A percentile compares a stretch with the other conserved stretches of the same genome.
These are phyloP conservation scores for Nicotiana undulata DNA, from an alignment of 257 asterid genomes.

Conservation along the genomic window DNA sequence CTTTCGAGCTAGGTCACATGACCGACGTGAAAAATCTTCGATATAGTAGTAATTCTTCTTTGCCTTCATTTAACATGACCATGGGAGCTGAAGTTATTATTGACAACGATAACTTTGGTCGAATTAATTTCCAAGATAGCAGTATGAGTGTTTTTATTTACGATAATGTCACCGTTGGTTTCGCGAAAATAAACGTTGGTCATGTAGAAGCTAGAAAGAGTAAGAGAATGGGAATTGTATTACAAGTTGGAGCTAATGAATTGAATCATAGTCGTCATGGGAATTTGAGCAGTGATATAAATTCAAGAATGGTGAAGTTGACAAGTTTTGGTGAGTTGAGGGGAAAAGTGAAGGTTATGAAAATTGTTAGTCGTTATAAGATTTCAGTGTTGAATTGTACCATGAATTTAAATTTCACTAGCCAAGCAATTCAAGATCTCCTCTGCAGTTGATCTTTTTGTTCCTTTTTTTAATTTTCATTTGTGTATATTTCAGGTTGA, in stretches of 20 bases:
- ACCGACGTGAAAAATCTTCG: conserved; percentile 14
- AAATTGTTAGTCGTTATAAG: conserved; percentile 19
- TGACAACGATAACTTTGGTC: conserved; percentile 39
- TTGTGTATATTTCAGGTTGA: not conserved
- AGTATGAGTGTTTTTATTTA: conserved; percentile 11
- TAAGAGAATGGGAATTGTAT: conserved; percentile 16
- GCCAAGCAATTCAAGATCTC: conserved; percentile 28
- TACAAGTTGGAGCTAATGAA: conserved; percentile 13
- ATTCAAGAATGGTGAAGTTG: conserved; percentile 24
- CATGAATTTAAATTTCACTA: conserved; percentile 39
- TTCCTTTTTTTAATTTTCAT: not conserved
- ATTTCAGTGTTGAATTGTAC: conserved; percentile 44
- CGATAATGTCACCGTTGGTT: conserved; percentile 34
- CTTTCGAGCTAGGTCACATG: conserved; percentile 17
- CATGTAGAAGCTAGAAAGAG: conserved; percentile 18
- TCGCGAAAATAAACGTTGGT: conserved; percentile 9
- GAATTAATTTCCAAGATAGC: conserved; percentile 29
- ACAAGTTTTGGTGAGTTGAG: conserved; percentile 27
- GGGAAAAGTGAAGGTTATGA: conserved; percentile 43
- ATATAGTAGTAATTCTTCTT: not conserved
- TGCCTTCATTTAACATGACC: conserved; percentile 24
- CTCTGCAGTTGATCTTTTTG: not conserved
- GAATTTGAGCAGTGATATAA: conserved; percentile 32
- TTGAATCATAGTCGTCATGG: not conserved
- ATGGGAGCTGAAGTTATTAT: conserved; percentile 22